Conservation (phyloP, 306 rosid species). For the Rosa chinensis region DNA sequence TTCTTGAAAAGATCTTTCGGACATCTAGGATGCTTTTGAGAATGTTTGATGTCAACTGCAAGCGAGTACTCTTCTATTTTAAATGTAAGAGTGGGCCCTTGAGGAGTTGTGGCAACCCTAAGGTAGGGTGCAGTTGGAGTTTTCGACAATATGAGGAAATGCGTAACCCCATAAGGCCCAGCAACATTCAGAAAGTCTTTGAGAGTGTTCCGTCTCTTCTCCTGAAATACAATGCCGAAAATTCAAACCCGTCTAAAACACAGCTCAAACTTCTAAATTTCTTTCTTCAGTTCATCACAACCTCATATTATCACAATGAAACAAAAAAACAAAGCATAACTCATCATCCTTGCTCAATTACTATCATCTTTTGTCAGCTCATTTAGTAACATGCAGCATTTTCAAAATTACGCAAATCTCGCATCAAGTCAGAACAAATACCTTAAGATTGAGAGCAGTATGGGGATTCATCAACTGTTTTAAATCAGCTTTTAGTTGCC, state of each 20-base stretch:
- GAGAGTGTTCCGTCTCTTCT: conserved; percentile 81
- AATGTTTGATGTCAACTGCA: conserved; percentile 72
- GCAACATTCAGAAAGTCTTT: conserved; percentile 89
- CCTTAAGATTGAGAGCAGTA: conserved; percentile 87
- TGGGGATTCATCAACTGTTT: conserved; percentile 85
- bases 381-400: not conserved
- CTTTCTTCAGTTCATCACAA: not conserved
- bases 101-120: conserved; percentile 92
- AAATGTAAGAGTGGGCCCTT: conserved; percentile 91
- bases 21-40: conserved; percentile 85
- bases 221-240: conserved; percentile 48
- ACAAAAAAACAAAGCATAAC: not conserved
- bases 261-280: not conserved
- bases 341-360: not conserved
- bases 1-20: conserved; percentile 88
- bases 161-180: conserved; percentile 97
- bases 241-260: not conserved
- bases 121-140: conserved; percentile 67
- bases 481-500: conserved; percentile 84
- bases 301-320: not conserved
- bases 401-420: not conserved
- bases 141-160: conserved; percentile 91
- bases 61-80: conserved; percentile 75
- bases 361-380: not conserved
- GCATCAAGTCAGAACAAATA: not conserved